These are phyloP conservation scores for Tulasnella sp. DNA, from an alignment of 768 basidiomycete genomes.

Conservation along the genomic window DNA sequence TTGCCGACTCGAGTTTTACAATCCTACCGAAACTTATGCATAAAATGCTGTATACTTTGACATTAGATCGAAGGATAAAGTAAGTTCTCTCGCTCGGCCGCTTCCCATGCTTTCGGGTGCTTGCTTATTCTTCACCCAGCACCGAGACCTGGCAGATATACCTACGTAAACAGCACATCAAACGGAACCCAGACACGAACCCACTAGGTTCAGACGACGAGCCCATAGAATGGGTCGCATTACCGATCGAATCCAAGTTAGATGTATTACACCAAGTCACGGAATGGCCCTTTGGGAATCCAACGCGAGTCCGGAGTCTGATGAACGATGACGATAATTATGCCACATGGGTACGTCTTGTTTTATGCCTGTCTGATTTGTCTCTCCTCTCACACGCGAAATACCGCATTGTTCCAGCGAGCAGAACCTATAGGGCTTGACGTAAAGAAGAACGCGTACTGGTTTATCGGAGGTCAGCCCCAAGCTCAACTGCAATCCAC, in stretches of 20 bases:
- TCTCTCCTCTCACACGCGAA: background rate
- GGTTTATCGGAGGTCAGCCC: slow-evolving; percentile 16
- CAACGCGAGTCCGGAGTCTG: slow-evolving; percentile 11
- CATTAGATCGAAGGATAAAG: slow-evolving; percentile 17
- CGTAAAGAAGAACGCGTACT: slow-evolving; percentile 16
- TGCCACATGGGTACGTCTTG: slow-evolving; percentile 12
- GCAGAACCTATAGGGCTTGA: slow-evolving; percentile 18
- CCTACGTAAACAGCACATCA: slow-evolving; percentile 13
- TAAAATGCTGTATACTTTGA: slow-evolving; percentile 15
- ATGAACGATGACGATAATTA: slow-evolving; percentile 17
- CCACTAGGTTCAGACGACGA: slow-evolving; percentile 18
- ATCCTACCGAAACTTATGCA: slow-evolving; percentile 15
- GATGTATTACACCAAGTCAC: slow-evolving; percentile 10
- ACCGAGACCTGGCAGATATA: slow-evolving; percentile 18
- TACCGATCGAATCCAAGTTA: slow-evolving; percentile 12
- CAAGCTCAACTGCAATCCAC: background rate
- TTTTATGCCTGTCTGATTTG: background rate
- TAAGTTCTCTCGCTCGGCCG: slow-evolving; percentile 1
- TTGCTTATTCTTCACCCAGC: background rate
- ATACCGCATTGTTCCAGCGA: slow-evolving; percentile 9
- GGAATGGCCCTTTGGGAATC: slow-evolving; percentile 18
- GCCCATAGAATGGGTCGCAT: slow-evolving; percentile 15
- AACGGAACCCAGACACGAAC: slow-evolving; percentile 8
- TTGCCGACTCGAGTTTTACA: slow-evolving; percentile 8
- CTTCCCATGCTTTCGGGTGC: background rate